Percentiles rank a stretch among this genome's conserved stretches.
Evolutionary conservation across 1,284 basidiomycete genomes (phyloP).

Genomic region (Retiboletus fuscus): DNA sequence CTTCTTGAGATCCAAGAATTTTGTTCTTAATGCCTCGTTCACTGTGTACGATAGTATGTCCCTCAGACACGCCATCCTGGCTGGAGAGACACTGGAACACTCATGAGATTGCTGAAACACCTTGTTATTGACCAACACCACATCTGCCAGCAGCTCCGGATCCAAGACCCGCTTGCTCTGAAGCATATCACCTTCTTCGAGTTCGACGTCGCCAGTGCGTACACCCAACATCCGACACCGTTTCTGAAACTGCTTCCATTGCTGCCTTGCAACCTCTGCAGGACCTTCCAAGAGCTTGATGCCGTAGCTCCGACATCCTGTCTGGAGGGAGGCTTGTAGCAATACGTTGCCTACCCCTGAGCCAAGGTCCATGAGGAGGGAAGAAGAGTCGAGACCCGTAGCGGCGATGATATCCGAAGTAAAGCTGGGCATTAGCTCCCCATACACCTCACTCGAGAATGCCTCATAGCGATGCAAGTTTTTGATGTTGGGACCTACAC

Average conservation of each 20-base stretch:
- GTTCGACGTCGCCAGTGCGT: constrained; percentile 71
- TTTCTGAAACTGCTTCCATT: constrained; percentile 70
- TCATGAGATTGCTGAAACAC: constrained; percentile 76
- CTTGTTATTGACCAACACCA: constrained; percentile 84
- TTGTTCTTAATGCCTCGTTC: constrained; percentile 77
- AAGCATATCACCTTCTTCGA: constrained; percentile 81
- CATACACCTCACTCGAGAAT: constrained; percentile 81
- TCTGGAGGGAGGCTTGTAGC: constrained; percentile 78
- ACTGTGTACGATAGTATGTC: constrained; percentile 57
- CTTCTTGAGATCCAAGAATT: constrained; percentile 83
- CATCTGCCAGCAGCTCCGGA: constrained; percentile 70
- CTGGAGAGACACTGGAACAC: constrained; percentile 46
- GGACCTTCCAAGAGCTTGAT: constrained; percentile 75
- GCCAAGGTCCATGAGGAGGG: constrained; percentile 81
- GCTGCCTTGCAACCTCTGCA: constrained; percentile 70
- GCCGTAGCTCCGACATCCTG: constrained; percentile 78
- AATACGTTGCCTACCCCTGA: constrained; percentile 85
- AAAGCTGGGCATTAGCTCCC: constrained; percentile 79
- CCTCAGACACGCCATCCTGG: constrained; percentile 11
- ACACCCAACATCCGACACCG: constrained; percentile 84
- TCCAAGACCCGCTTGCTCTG: constrained; percentile 68
- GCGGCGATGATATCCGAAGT: constrained; percentile 71
- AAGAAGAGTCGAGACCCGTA: constrained; percentile 68
- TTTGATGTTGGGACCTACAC: constrained; percentile 76
- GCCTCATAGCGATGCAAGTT: constrained; percentile 76